Evolutionary conservation across 2,329 filamentous ascomycete species (phyloP).

Genomic region (Mariannaea sp.): DNA sequence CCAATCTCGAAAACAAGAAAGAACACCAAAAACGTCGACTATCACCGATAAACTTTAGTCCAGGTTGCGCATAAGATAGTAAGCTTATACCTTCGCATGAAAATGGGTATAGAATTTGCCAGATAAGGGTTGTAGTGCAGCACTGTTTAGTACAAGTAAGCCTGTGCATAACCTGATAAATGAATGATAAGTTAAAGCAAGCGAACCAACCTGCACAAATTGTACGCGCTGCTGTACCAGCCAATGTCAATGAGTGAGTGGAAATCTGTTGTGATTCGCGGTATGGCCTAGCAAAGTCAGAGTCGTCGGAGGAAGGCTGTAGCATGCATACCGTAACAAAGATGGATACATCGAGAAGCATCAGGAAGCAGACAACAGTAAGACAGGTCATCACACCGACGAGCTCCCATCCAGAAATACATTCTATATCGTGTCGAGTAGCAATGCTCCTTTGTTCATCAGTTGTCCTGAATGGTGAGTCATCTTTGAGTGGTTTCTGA

Average conservation of each 20-base stretch:
- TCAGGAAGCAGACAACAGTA: constrained; percentile 1
- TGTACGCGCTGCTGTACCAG: constrained; percentile 2
- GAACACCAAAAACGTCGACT: background rate
- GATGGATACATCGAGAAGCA: constrained; percentile 3
- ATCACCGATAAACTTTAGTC: too few species aligned
- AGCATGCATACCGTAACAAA: background rate
- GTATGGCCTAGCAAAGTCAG: background rate
- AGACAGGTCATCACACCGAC: too few species aligned
- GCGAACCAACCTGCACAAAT: too few species aligned
- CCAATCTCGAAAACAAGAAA: constrained; percentile 3
- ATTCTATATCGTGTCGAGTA: too few species aligned
- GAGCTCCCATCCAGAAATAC: too few species aligned
- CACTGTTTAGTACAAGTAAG: background rate
- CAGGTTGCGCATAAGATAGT: too few species aligned
- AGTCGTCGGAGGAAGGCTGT: too few species aligned
- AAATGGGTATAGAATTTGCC: constrained; percentile 4
- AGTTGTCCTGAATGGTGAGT: too few species aligned
- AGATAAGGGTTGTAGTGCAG: background rate
- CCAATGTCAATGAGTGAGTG: constrained; percentile 2
- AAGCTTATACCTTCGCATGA: background rate
- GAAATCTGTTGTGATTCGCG: constrained; percentile 1
- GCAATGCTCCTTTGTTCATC: too few species aligned
- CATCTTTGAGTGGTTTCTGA: too few species aligned
- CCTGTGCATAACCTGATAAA: too few species aligned
- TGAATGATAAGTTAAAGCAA: too few species aligned